phyloP scores from a whole-genome alignment of 345 rosid species.

The Carallia brachiata region DNA sequence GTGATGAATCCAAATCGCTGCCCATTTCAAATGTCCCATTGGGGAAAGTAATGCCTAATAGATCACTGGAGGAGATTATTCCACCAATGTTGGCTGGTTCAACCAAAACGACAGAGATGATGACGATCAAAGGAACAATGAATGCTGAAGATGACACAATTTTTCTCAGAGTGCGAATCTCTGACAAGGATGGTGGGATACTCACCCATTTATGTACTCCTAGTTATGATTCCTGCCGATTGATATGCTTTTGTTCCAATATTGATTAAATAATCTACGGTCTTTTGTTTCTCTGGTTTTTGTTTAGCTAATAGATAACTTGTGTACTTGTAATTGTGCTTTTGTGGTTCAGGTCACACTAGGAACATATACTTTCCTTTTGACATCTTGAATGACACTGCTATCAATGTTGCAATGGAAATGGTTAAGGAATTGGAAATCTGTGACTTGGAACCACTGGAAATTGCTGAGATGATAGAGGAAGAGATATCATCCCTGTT shows the following conservation, averaged over 20 bases:
- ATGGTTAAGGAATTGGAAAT: slow-evolving; percentile 91
- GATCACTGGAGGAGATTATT: slow-evolving; percentile 23
- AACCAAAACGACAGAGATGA: slow-evolving; percentile 52
- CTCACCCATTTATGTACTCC: neutral
- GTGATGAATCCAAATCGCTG: slow-evolving; percentile 35
- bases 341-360: slow-evolving; percentile 48
- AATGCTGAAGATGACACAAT: slow-evolving; percentile 74
- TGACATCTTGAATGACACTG: slow-evolving; percentile 64
- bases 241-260: neutral
- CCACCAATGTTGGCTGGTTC: slow-evolving; percentile 37
- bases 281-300: neutral
- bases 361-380: slow-evolving; percentile 86
- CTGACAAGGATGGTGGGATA: slow-evolving; percentile 59
- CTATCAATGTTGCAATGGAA: slow-evolving; percentile 77
- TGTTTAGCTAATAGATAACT: neutral
- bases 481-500: slow-evolving; percentile 64
- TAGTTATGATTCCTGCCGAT: neutral
- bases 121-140: slow-evolving; percentile 78
- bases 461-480: slow-evolving; percentile 80
- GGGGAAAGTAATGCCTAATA: slow-evolving; percentile 32
- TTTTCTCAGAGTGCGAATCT: slow-evolving; percentile 82
- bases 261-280: neutral
- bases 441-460: slow-evolving; percentile 63
- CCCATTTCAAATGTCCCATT: slow-evolving; percentile 28
- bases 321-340: neutral